Base-by-base conservation (phyloP, 306 rosid genomes). In the Begonia fuchsioides region DNA sequence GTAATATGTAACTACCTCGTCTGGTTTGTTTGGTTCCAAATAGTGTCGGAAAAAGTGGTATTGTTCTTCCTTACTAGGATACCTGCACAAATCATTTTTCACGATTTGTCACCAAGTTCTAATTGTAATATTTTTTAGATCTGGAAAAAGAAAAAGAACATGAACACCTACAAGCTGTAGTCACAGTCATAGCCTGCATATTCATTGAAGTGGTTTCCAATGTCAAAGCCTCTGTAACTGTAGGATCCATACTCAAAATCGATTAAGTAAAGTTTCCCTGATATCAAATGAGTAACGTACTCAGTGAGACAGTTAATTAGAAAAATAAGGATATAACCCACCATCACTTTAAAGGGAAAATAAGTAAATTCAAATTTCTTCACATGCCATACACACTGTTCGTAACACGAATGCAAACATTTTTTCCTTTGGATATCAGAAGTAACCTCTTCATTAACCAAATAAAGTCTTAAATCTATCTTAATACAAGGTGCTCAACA, bases 191-290 rank as follows among this genome's bases (percentile, higher is more conserved):
- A 85, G 73, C 98, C 98, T 10, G 78, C 83, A 41, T 85, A 85
- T 70, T 92, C 96, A 44, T 78, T 93, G 73, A 92, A 92, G 80
- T 92, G 96, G 64, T 92, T 82, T 64, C 94, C 98, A 14, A 92
- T 69, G 73, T 92, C 98, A 43, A 35, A 92, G 73, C 98, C 94
- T 92, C 94, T 77, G 62, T 75, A 85, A 65, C 68, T 92, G 93
- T 92, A 92, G 16, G 96, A 85, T 52, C 86, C 98, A 39, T 92
- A 92, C 77, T 92, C 98, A 41, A 85, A 92, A 71, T 92, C 98
- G 43, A 92, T 92, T 60, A 92, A 48, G 74, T 92, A 77, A 32
- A 92, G 79, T 63, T 74, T 80, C 51, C 68, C 98, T 92, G 81
- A 76, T 49, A 26, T 26, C 35, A 26, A 26, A 26, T 26, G 35